These are phyloP conservation scores for Helenozyma baotianmanensis DNA, from an alignment of 805 yeast species.

Conservation along the genomic window DNA sequence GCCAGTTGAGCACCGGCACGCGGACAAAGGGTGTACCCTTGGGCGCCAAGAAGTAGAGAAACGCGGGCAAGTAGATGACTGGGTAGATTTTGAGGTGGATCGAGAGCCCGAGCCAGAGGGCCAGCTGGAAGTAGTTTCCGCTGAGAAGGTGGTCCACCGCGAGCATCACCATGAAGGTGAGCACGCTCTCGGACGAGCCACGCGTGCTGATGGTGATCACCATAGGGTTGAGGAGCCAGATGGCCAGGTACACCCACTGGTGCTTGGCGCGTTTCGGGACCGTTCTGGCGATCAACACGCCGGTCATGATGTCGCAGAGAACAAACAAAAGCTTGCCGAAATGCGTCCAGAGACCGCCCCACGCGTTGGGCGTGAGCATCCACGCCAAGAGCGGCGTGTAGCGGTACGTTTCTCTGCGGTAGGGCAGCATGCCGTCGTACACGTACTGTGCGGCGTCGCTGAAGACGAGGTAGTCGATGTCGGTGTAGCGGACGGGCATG, in stretches of 20 bases:
- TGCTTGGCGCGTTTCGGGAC: slow-evolving; percentile 3
- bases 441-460: slow-evolving; percentile 85
- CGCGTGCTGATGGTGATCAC: slow-evolving; percentile 88
- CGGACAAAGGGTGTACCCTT: slow-evolving; percentile 17
- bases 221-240: slow-evolving; percentile 95
- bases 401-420: slow-evolving; percentile 79
- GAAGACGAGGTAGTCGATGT: slow-evolving; percentile 89
- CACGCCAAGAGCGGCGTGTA: slow-evolving; percentile 91
- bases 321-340: slow-evolving; percentile 82
- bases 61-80: slow-evolving; percentile 75
- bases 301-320: slow-evolving; percentile 76
- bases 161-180: slow-evolving; percentile 69
- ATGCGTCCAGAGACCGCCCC: slow-evolving; percentile 37
- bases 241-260: slow-evolving; percentile 34
- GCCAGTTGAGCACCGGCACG: slow-evolving; percentile 29
- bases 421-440: slow-evolving; percentile 62
- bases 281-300: slow-evolving; percentile 39
- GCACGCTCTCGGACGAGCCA: slow-evolving; percentile 87
- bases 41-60: slow-evolving; percentile 42
- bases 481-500: slow-evolving; percentile 83
- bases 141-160: slow-evolving; percentile 33
- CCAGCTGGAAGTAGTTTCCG: slow-evolving; percentile 23
- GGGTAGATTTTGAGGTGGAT: slow-evolving; percentile 93
- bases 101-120: slow-evolving; percentile 62
- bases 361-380: slow-evolving; percentile 68